These are phyloP conservation scores for Odonthalia washingtoniensis DNA, from an alignment of 31 red algal genomes.

Conservation along the genomic window DNA sequence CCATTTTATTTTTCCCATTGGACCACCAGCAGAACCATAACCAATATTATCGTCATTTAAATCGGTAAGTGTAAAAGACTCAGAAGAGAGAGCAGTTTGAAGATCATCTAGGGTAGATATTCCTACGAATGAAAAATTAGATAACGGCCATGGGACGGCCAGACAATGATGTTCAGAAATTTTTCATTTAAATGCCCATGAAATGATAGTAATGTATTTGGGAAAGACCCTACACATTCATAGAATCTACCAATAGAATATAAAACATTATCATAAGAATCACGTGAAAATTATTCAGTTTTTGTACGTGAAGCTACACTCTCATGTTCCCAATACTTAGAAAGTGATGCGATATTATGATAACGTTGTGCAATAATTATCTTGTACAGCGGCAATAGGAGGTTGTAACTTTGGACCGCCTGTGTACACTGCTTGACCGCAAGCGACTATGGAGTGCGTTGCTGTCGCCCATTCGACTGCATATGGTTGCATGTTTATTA, in stretches of 20 bases:
- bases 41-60: slow-evolving; percentile 54
- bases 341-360: slow-evolving; percentile 52
- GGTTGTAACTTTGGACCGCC: slow-evolving; percentile 40
- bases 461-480: slow-evolving; percentile 31
- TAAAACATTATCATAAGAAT: slow-evolving; percentile 86
- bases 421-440: slow-evolving; percentile 78
- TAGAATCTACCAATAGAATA: slow-evolving; percentile 81
- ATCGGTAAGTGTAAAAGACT: slow-evolving; percentile 27
- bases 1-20: slow-evolving; percentile 48
- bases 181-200: slow-evolving; percentile 64
- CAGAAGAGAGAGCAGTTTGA: slow-evolving; percentile 32
- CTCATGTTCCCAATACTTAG: slow-evolving; percentile 60
- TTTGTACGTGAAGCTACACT: slow-evolving; percentile 39
- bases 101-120: slow-evolving; percentile 50
- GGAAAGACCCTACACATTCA: slow-evolving; percentile 65
- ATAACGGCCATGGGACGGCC: slow-evolving; percentile 60
- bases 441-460: slow-evolving; percentile 70
- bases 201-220: slow-evolving; percentile 58
- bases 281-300: slow-evolving; percentile 82
- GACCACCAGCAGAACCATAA: neutral
- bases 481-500: neutral
- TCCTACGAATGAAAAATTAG: slow-evolving; percentile 55
- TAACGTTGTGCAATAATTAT: slow-evolving; percentile 70
- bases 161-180: slow-evolving; percentile 56
- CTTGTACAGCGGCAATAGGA: slow-evolving; percentile 20